phyloP scores from a whole-genome alignment of 1,284 basidiomycete genomes.

The Somion occarium region DNA sequence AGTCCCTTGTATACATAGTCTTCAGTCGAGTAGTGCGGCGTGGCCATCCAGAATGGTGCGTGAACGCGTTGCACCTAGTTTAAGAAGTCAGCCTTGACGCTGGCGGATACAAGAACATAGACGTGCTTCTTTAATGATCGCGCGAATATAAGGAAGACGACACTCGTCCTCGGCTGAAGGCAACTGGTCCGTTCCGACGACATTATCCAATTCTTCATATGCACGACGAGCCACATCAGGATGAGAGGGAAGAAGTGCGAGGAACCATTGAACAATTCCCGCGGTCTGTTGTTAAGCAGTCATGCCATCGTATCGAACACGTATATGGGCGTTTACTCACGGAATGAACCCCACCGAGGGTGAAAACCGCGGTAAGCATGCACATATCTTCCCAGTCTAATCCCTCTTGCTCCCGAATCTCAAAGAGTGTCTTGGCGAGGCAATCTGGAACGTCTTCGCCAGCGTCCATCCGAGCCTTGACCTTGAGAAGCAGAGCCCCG shows the following conservation, averaged over 20 bases:
- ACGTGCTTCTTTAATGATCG: slow-evolving; percentile 22
- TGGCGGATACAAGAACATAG: neutral
- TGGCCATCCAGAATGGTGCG: slow-evolving; percentile 9
- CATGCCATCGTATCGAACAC: neutral
- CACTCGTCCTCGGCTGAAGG: slow-evolving; percentile 23
- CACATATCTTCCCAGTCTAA: slow-evolving; percentile 32
- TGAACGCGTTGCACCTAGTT: slow-evolving; percentile 4
- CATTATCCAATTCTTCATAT: slow-evolving; percentile 26
- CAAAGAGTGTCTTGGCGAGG: slow-evolving; percentile 30
- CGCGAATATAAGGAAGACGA: slow-evolving; percentile 27
- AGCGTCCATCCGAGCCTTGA: slow-evolving; percentile 27
- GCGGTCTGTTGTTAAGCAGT: slow-evolving; percentile 21
- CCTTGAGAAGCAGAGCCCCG: slow-evolving; percentile 31
- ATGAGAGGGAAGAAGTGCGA: slow-evolving; percentile 28
- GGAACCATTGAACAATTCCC: slow-evolving; percentile 28
- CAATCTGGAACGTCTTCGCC: slow-evolving; percentile 35
- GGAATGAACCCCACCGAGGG: slow-evolving; percentile 36
- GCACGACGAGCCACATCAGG: slow-evolving; percentile 24
- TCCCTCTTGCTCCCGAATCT: slow-evolving; percentile 25
- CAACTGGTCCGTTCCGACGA: slow-evolving; percentile 25
- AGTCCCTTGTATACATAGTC: slow-evolving; percentile 7
- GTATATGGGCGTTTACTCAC: slow-evolving; percentile 17
- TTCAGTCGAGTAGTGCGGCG: slow-evolving; percentile 8
- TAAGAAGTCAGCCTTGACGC: neutral
- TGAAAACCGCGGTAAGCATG: slow-evolving; percentile 35